Conservation (phyloP, 140 eudicot species). For the Anethum foeniculum region DNA sequence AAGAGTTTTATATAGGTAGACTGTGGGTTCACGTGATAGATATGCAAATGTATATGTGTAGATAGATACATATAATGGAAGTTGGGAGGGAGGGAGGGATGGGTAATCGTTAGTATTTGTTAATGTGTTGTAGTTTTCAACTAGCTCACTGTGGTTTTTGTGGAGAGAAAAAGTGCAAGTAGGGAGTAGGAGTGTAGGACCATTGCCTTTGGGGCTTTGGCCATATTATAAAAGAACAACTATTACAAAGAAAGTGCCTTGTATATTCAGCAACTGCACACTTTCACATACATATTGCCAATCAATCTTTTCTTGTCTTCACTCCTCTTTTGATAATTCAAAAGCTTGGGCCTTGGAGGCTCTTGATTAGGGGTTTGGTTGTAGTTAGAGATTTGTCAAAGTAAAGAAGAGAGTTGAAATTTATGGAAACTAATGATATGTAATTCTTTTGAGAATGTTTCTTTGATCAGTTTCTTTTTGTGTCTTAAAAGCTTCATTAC, state of each 20-base stretch:
- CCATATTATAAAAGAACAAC: conserved; percentile 25
- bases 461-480: conserved; percentile 28
- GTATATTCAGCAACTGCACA: conserved; percentile 70
- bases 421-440: conserved; percentile 29
- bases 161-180: conserved; percentile 13
- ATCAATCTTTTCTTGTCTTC: conserved; percentile 17
- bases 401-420: conserved; percentile 39
- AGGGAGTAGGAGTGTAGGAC: conserved; percentile 24
- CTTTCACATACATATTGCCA: conserved; percentile 30
- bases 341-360: conserved; percentile 21
- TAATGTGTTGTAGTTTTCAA: conserved; percentile 50
- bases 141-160: conserved; percentile 14
- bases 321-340: conserved; percentile 33
- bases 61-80: conserved; percentile 13
- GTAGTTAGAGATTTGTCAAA: conserved; percentile 30
- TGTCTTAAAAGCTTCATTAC: conserved; percentile 53
- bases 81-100: conserved; percentile 19
- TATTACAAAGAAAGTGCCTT: conserved; percentile 55
- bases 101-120: too few species aligned
- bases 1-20: not conserved
- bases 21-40: conserved; percentile 25
- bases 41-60: conserved; percentile 1
- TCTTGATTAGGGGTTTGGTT: conserved; percentile 39
- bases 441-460: conserved; percentile 45
- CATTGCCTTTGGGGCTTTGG: conserved; percentile 23